phyloP scores from a whole-genome alignment of 768 basidiomycete genomes.

The Imleria badia region DNA sequence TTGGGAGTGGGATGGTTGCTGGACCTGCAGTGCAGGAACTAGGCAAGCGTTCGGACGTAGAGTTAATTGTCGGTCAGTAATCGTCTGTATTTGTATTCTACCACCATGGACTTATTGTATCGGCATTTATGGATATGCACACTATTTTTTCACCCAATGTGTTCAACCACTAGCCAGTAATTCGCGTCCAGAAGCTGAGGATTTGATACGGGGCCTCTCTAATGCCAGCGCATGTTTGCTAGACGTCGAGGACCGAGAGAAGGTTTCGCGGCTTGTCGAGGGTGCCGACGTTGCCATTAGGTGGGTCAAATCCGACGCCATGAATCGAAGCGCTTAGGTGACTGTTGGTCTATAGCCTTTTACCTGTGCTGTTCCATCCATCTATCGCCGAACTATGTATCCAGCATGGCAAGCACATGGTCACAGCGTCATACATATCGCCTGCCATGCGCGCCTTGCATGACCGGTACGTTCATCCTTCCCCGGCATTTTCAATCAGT shows the following conservation, averaged over 20 bases:
- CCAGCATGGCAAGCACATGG: conserved; percentile 63
- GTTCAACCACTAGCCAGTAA: conserved; percentile 62
- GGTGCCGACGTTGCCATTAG: conserved; percentile 82
- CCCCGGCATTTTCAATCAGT: background rate
- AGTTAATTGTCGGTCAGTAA: conserved; percentile 73
- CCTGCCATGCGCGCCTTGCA: conserved; percentile 70
- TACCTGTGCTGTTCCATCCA: conserved; percentile 77
- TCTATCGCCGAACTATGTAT: conserved; percentile 74
- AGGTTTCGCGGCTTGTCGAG: conserved; percentile 52
- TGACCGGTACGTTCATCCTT: conserved; percentile 45
- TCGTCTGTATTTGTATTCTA: conserved; percentile 8
- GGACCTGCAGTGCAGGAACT: conserved; percentile 83
- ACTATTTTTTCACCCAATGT: conserved; percentile 3
- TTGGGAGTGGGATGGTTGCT: conserved; percentile 96
- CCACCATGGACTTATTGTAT: conserved; percentile 15
- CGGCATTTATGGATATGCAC: conserved; percentile 11
- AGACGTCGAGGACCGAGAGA: conserved; percentile 52
- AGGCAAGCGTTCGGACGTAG: conserved; percentile 57
- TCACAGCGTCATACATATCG: conserved; percentile 92
- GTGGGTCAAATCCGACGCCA: conserved; percentile 39
- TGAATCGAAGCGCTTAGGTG: background rate
- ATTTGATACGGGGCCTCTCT: conserved; percentile 40
- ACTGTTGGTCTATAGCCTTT: conserved; percentile 48
- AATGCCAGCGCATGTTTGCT: conserved; percentile 58
- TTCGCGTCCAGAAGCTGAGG: conserved; percentile 54